phyloP scores from a whole-genome alignment of 345 rosid genomes.

The Aegle marmelos region DNA sequence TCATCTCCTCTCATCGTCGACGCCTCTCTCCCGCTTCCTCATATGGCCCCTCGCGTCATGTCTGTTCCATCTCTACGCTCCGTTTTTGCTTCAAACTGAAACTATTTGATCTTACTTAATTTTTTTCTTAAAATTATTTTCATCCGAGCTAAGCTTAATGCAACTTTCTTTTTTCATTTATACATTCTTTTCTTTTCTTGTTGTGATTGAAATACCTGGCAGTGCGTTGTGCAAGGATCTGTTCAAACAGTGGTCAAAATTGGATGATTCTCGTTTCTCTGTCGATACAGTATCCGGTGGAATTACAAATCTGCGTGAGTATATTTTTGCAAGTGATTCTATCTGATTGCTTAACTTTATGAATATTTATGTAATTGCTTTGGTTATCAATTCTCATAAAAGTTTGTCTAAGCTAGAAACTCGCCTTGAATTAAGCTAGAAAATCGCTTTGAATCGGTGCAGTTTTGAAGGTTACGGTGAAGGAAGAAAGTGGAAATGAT shows the following conservation, averaged over 20 bases:
- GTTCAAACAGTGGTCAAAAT: conserved; percentile 68
- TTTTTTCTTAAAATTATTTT: not conserved
- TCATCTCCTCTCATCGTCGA: conserved; percentile 52
- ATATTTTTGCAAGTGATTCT: not conserved
- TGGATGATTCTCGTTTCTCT: conserved; percentile 62
- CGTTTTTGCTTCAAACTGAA: not conserved
- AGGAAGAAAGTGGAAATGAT: conserved; percentile 52
- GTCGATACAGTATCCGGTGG: conserved; percentile 88
- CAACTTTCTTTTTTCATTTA: not conserved
- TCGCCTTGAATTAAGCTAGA: not conserved
- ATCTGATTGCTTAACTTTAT: not conserved
- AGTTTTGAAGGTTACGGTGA: conserved; percentile 87
- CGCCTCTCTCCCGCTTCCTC: conserved; percentile 52
- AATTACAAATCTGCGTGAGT: conserved; percentile 88
- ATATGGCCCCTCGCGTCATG: conserved; percentile 66
- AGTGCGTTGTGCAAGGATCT: conserved; percentile 84
- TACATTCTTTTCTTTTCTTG: not conserved
- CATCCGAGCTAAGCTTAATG: not conserved
- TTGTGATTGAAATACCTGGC: conserved; percentile 13
- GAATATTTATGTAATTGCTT: no score
- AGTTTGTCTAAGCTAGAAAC: not conserved
- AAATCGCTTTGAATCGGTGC: conserved; percentile 15
- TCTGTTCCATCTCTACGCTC: conserved; percentile 26
- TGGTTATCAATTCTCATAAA: not conserved
- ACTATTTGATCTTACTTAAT: not conserved